These are phyloP conservation scores for Coemansia sp. DNA, from an alignment of 192 early-diverging fungal genomes.

Conservation along the genomic window DNA sequence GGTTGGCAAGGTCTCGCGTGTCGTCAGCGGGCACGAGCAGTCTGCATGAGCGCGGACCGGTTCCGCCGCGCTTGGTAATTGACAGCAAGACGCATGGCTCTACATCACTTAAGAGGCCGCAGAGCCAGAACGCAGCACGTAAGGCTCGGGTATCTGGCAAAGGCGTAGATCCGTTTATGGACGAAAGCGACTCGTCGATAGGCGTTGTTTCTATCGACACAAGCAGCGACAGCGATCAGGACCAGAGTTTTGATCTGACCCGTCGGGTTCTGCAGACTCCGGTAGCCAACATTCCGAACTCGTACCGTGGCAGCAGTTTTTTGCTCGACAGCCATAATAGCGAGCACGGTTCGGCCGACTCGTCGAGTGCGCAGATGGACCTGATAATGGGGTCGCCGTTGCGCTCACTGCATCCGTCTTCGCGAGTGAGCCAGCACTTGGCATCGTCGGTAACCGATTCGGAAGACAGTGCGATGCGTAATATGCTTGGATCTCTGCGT, in stretches of 20 bases:
- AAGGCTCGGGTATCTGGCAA: not conserved
- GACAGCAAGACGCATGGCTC: slow-evolving; percentile 5
- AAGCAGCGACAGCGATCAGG: slow-evolving; percentile 18
- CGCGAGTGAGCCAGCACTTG: slow-evolving; percentile 13
- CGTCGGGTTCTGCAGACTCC: slow-evolving; percentile 14
- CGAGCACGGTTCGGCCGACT: slow-evolving; percentile 10
- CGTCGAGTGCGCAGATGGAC: slow-evolving; percentile 26
- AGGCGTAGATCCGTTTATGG: not conserved
- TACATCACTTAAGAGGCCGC: not conserved
- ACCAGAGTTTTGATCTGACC: slow-evolving; percentile 4
- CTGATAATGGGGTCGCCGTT: slow-evolving; percentile 40
- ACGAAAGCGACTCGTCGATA: slow-evolving; percentile 7
- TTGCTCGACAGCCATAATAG: slow-evolving; percentile 8
- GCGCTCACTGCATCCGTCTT: slow-evolving; percentile 19
- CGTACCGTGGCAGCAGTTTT: slow-evolving; percentile 21
- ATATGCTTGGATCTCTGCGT: slow-evolving; percentile 30
- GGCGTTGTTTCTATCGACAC: slow-evolving; percentile 26
- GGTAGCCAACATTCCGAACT: slow-evolving; percentile 6
- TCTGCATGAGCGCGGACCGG: slow-evolving; percentile 16
- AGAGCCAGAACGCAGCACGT: not conserved
- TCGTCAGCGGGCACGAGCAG: slow-evolving; percentile 9
- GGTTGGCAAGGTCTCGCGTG: slow-evolving; percentile 1
- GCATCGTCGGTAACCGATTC: slow-evolving; percentile 19
- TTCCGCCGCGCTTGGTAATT: slow-evolving; percentile 36
- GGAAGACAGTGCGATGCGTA: slow-evolving; percentile 16